Evolutionary conservation across 352 stramenopile genomes (phyloP).

Genomic region (Sclerospora graminicola): DNA sequence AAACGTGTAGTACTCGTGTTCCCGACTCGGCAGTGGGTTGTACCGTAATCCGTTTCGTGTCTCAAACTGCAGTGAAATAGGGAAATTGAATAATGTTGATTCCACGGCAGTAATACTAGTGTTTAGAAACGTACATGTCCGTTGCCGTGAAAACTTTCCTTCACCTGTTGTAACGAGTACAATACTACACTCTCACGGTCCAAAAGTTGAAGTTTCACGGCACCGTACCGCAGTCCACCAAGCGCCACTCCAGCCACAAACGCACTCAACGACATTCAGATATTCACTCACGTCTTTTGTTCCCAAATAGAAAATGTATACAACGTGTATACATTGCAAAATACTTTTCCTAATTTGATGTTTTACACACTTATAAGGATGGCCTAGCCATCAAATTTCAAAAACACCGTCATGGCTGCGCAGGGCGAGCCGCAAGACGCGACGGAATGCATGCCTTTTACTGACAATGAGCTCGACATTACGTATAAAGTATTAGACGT

Average conservation of each 20-base stretch:
- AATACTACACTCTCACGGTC: slow-evolving; percentile 61
- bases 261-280: slow-evolving; percentile 50
- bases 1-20: slow-evolving; percentile 80
- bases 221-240: slow-evolving; percentile 52
- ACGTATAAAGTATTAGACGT: slow-evolving; percentile 60
- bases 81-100: no score
- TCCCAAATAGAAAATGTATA: slow-evolving; percentile 3
- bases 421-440: slow-evolving; percentile 1
- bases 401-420: neutral
- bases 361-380: neutral
- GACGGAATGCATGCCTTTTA: slow-evolving; percentile 56
- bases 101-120: no score
- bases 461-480: slow-evolving; percentile 43
- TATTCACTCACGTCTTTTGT: slow-evolving; percentile 4
- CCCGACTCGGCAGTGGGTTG: slow-evolving; percentile 45
- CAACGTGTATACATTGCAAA: neutral
- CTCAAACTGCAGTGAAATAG: slow-evolving; percentile 11
- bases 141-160: slow-evolving; percentile 39
- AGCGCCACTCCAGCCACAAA: slow-evolving; percentile 58
- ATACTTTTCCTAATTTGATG: neutral
- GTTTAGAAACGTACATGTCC: slow-evolving; percentile 12
- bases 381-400: no score
- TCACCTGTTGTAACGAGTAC: slow-evolving; percentile 54
- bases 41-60: slow-evolving; percentile 38
- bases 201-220: slow-evolving; percentile 57